Base-by-base conservation (phyloP, 2,329 filamentous ascomycete genomes). In the Apiospora kogelbergensis region DNA sequence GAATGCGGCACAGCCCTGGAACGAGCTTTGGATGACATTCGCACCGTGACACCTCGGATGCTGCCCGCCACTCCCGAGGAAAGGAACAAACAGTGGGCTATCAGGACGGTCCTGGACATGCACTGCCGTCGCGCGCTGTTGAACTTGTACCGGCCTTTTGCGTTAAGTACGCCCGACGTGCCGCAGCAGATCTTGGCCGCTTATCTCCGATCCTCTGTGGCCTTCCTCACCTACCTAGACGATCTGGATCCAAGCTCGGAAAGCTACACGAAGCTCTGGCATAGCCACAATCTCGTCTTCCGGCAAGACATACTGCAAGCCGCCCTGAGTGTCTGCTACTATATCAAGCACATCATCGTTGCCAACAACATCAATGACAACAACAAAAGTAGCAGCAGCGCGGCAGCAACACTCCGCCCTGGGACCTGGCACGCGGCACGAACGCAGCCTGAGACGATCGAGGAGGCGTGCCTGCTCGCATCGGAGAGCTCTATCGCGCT, bases 231-330 rank as follows among this genome's bases (percentile, higher is more conserved):
- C 17, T 88, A 87, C 69, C 78, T 88, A 60, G 85, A 88, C 70
- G 85, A 88, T 70, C 76, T 88, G 6, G 85, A 88, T 69, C 83
- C 84, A 0, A 74, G 78, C 30, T 78, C 82, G 6, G 79, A 83
- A 2, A 81, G 83, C 63, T 88, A 84, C 66, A 77, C 81, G 48
- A 82, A 84, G 53, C 80, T 86, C 30, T 81, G 81, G 72, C 84
- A 86, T 69, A 85, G 88, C 81, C 86, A 87, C 68, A 81, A 86
- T 69, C 81, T 86, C 65, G 79, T 87, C 13, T 75, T 88, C 44
- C 86, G 85, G 72, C 82, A 83, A 70, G 86, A 88, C 71, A 84
- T 88, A 30, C 78, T 87, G 24, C 85, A 88, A 74, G 85, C 86
- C 0, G 84, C 85, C 2, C 81, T 88, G 60, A 86, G 85, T 69